Evolutionary conservation across 2,329 filamentous ascomycete species (phyloP).

Genomic region (Ophiostoma angusticollis): DNA sequence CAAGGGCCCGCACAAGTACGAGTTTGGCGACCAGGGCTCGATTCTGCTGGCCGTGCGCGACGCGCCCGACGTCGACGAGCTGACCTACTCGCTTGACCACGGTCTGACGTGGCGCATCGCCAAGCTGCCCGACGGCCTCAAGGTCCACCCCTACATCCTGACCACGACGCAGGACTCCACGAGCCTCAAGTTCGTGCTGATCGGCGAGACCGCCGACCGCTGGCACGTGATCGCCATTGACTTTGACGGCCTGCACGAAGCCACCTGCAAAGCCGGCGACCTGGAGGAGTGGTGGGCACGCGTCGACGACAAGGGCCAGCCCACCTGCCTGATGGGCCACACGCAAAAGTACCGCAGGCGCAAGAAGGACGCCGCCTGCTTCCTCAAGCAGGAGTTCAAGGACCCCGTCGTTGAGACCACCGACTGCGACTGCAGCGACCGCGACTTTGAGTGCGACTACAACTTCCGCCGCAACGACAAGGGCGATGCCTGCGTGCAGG

Average conservation of each 20-base stretch:
- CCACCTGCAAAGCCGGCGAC: constrained; percentile 63
- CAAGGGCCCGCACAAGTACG: constrained; percentile 82
- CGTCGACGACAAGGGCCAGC: constrained; percentile 63
- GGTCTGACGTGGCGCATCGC: constrained; percentile 69
- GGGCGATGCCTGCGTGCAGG: constrained; percentile 54
- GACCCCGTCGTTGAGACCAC: constrained; percentile 58
- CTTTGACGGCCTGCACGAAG: constrained; percentile 69
- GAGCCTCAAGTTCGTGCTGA: constrained; percentile 76
- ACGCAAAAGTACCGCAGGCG: constrained; percentile 76
- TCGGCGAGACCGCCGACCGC: constrained; percentile 45
- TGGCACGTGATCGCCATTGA: constrained; percentile 65
- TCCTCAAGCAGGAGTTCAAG: constrained; percentile 74
- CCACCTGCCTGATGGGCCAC: constrained; percentile 91
- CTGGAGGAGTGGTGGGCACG: constrained; percentile 85
- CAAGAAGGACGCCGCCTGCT: constrained; percentile 80
- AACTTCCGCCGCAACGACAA: constrained; percentile 63
- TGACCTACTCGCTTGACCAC: constrained; percentile 75
- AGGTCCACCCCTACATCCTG: constrained; percentile 58
- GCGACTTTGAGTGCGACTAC: constrained; percentile 93
- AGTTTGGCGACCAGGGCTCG: constrained; percentile 88
- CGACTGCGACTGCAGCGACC: constrained; percentile 66
- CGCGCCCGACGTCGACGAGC: constrained; percentile 46
- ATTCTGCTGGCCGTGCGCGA: constrained; percentile 75
- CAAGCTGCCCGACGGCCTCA: constrained; percentile 52
- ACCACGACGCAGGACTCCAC: constrained; percentile 90